Conservation (phyloP, 139 green algal species). For the Chlorokybus atmophyticus region DNA sequence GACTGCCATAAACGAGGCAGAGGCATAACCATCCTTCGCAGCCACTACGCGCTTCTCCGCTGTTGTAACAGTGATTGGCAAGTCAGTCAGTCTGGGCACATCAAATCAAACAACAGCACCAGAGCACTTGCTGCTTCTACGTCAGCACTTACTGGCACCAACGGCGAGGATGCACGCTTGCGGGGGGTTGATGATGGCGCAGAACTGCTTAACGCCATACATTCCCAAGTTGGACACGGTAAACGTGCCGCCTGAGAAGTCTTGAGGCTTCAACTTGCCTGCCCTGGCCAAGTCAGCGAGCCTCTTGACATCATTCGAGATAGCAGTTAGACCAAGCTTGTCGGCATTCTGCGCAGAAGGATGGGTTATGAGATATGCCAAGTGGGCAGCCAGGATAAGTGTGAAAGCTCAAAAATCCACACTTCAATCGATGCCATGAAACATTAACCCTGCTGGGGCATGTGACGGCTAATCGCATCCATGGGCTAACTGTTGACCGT, state of each 20-base stretch:
- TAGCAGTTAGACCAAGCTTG: constrained; percentile 26
- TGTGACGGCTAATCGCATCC: too few species aligned
- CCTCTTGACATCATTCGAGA: constrained; percentile 30
- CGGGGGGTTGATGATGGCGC: constrained; percentile 42
- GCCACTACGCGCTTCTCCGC: constrained; percentile 32
- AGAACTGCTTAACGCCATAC: constrained; percentile 43
- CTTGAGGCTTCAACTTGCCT: constrained; percentile 25
- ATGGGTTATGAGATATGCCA: too few species aligned
- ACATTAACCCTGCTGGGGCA: too few species aligned
- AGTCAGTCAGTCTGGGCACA: neutral
- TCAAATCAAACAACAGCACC: constrained; percentile 2
- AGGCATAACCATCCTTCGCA: constrained; percentile 14
- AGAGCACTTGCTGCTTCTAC: constrained; percentile 35
- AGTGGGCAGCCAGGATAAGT: too few species aligned
- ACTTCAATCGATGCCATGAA: too few species aligned
- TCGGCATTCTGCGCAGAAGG: constrained; percentile 29
- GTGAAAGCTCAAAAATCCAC: too few species aligned
- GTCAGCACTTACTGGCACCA: constrained; percentile 31
- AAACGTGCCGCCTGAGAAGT: constrained; percentile 40
- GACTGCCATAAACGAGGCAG: constrained; percentile 53
- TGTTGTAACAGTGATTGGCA: neutral
- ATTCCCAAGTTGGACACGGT: constrained; percentile 42
- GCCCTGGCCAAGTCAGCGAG: constrained; percentile 29
- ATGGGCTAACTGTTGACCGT: too few species aligned
- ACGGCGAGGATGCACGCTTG: constrained; percentile 40